These are phyloP conservation scores for Podaxis mareebaensis DNA, from an alignment of 768 basidiomycete species.

Conservation along the genomic window DNA sequence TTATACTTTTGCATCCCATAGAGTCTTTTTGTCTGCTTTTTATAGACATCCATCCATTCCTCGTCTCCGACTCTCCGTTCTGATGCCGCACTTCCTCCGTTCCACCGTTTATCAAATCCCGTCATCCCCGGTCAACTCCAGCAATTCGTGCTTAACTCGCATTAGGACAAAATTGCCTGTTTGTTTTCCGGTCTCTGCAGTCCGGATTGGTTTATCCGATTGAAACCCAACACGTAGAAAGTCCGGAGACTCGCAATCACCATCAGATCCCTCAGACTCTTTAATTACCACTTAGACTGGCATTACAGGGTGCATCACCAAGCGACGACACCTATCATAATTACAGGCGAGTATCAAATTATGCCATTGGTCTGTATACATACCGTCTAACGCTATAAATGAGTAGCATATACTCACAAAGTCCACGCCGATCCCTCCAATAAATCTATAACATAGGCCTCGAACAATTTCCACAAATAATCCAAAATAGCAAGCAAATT, in stretches of 20 bases:
- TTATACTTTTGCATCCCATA: neutral
- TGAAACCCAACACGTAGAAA: too few relatives aligned
- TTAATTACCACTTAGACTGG: too few relatives aligned
- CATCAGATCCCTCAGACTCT: too few relatives aligned
- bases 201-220: too few relatives aligned
- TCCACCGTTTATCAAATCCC: neutral
- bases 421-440: neutral
- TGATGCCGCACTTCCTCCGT: neutral
- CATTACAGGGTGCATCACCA: too few relatives aligned
- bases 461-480: slow-evolving; percentile 6
- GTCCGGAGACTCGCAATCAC: too few relatives aligned
- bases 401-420: neutral
- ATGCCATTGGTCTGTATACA: neutral
- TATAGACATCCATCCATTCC: neutral
- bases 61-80: neutral
- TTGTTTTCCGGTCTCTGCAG: too few relatives aligned
- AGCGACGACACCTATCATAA: too few relatives aligned
- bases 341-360: neutral
- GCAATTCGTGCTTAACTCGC: too few relatives aligned
- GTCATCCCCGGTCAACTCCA: too few relatives aligned
- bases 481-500: slow-evolving; percentile 5
- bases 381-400: neutral
- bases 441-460: neutral
- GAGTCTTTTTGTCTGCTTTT: neutral
- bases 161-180: too few relatives aligned